Evolutionary conservation across 768 basidiomycete genomes (phyloP), one percentile per base, ranked within the genome.

Genomic region (Suillus tomentosus): DNA sequence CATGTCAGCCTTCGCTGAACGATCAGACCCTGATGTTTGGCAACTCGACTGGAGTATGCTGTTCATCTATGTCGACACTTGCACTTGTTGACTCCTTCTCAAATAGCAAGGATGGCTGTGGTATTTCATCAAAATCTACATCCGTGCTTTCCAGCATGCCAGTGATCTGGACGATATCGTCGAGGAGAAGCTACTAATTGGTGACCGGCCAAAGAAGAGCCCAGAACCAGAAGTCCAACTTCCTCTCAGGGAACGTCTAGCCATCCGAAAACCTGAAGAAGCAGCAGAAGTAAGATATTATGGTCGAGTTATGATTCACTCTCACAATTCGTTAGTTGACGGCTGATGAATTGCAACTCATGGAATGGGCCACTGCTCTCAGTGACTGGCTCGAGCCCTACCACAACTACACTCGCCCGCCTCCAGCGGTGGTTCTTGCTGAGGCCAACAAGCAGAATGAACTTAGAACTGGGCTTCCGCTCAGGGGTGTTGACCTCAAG

Each of bases 131-230:
- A 88, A 90, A 71, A 77, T 89, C 27, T 96, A 95, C 68, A 90
- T 94, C 68, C 82, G 87, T 61, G 85, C 86, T 57, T 85, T 93
- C 74, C 87, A 91, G 68, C 86, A 89, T 73, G 89, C 88, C 37
- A 91, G 90, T 67, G 91, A 94, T 69, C 78, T 94, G 51, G 89
- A 93, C 69, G 89, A 92, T 66, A 86, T 82, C 1, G 89, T 91
- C 0, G 91, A 94, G 74, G 91, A 92, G 69, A 93, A 91, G 69
- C 80, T 93, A 13, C 79, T 93, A 48, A 87, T 92, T 63, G 90
- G 92, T 31, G 92, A 94, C 76, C 83, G 90, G 31, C 90, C 90
- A 3, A 92, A 89, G 71, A 86, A 85, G 68, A 85, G 79, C 51
- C 73, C 78, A 22, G 80, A 83, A 53, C 78, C 82, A 0, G 81